phyloP scores from a whole-genome alignment of 1,284 basidiomycete species.

The Tilletiopsis washingtonensis region DNA sequence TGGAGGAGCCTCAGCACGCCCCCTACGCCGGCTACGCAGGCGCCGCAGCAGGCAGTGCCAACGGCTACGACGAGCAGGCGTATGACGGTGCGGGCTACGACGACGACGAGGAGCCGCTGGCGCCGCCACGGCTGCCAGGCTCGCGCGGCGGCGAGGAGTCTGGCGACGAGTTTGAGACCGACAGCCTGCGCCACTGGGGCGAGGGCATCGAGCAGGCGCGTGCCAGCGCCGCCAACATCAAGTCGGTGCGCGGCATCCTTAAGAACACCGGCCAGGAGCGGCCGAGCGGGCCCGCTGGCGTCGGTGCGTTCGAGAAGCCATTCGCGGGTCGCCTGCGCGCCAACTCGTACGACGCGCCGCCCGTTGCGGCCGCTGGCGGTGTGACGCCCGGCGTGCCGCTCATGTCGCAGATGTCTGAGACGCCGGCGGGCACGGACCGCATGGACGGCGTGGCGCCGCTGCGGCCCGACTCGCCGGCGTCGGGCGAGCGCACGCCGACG shows the following conservation, averaged over 20 bases:
- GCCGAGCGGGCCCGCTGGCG: neutral
- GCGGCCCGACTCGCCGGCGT: constrained; percentile 16
- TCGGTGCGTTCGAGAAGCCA: constrained; percentile 23
- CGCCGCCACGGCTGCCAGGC: constrained; percentile 57
- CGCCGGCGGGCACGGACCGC: constrained; percentile 28
- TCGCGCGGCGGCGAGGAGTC: constrained; percentile 42
- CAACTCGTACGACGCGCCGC: constrained; percentile 48
- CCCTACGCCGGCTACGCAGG: neutral
- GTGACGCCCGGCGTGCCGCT: constrained; percentile 14
- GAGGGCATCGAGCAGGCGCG: constrained; percentile 61
- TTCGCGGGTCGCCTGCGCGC: constrained; percentile 44
- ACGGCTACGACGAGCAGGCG: constrained; percentile 49
- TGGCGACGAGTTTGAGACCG: constrained; percentile 54
- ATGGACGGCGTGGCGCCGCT: constrained; percentile 34
- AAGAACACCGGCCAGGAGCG: constrained; percentile 52
- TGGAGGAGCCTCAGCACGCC: neutral
- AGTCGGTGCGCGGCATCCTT: constrained; percentile 74
- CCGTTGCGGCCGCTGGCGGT: constrained; percentile 10
- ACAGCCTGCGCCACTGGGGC: constrained; percentile 50
- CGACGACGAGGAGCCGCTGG: constrained; percentile 63
- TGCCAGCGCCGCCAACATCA: constrained; percentile 58
- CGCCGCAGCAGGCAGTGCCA: neutral
- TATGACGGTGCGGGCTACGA: constrained; percentile 58
- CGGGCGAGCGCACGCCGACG: constrained; percentile 6
- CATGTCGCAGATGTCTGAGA: constrained; percentile 36